These are phyloP conservation scores for Odonthalia washingtoniensis DNA, from an alignment of 31 red algal species.

Conservation along the genomic window DNA sequence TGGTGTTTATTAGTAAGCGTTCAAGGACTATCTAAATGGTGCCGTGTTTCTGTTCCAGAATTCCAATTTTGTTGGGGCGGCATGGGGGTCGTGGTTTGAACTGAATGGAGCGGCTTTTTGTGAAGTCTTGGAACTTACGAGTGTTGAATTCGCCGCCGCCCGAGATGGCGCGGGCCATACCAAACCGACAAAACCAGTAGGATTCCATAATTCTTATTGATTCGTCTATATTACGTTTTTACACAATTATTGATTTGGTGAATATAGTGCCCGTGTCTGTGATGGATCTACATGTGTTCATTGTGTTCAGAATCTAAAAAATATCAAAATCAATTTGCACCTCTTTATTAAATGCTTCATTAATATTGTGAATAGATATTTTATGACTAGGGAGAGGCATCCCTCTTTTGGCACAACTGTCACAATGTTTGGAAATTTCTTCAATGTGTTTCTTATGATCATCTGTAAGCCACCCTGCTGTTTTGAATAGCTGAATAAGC, in stretches of 20 bases:
- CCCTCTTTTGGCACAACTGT: neutral
- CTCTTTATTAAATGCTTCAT: slow-evolving; percentile 12
- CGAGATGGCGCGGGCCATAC: neutral
- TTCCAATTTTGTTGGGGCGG: slow-evolving; percentile 48
- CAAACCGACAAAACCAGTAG: slow-evolving; percentile 4
- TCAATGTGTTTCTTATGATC: neutral
- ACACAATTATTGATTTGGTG: neutral
- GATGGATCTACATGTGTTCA: neutral
- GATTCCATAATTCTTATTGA: slow-evolving; percentile 5
- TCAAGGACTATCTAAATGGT: slow-evolving; percentile 26
- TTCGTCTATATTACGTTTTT: neutral
- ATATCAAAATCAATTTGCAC: slow-evolving; percentile 24
- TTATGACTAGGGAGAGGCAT: slow-evolving; percentile 7
- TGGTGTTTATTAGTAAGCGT: neutral
- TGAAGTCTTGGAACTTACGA: neutral
- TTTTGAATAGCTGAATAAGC: slow-evolving; percentile 10
- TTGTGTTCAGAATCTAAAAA: neutral
- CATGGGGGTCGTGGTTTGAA: slow-evolving; percentile 39
- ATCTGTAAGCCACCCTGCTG: neutral
- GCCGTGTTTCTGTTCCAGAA: slow-evolving; percentile 30
- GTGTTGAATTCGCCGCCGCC: slow-evolving; percentile 17
- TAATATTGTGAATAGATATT: slow-evolving; percentile 14
- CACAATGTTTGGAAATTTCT: neutral
- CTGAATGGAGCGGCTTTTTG: neutral
- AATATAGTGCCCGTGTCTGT: neutral